Conservation (phyloP, 306 rosid species). For the Betula pendula region DNA sequence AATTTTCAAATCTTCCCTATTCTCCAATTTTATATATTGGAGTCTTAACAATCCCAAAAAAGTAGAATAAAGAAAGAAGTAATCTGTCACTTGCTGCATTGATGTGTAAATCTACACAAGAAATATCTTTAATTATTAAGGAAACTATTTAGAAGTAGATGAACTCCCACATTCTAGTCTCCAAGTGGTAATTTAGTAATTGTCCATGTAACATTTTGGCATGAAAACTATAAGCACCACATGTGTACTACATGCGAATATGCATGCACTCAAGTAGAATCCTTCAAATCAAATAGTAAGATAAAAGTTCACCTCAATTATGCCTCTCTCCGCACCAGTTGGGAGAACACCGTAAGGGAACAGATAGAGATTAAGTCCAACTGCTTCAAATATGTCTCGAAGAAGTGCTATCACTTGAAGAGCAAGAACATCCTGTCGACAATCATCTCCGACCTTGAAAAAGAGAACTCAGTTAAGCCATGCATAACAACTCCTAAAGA, state of each 20-base stretch:
- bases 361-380: conserved; percentile 84
- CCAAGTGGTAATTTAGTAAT: not conserved
- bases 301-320: conserved; percentile 76
- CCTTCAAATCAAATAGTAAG: conserved; percentile 15
- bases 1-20: not conserved
- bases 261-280: not conserved
- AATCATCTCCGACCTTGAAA: conserved; percentile 95
- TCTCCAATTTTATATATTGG: not conserved
- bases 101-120: not conserved
- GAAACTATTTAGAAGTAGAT: not conserved
- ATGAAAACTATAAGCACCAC: not conserved
- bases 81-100: not conserved
- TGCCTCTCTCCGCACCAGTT: conserved; percentile 94
- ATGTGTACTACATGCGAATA: not conserved
- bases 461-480: conserved; percentile 37
- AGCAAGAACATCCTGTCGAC: conserved; percentile 99
- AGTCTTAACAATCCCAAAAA: not conserved
- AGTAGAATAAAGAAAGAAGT: not conserved
- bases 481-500: conserved; percentile 15
- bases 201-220: not conserved
- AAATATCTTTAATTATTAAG: not conserved
- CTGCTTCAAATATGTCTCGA: conserved; percentile 90
- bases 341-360: conserved; percentile 98
- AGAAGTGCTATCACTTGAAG: conserved; percentile 97
- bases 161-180: not conserved